Evolutionary conservation across 2,329 filamentous ascomycete species (phyloP).

Genomic region (Lomentospora prolificans): DNA sequence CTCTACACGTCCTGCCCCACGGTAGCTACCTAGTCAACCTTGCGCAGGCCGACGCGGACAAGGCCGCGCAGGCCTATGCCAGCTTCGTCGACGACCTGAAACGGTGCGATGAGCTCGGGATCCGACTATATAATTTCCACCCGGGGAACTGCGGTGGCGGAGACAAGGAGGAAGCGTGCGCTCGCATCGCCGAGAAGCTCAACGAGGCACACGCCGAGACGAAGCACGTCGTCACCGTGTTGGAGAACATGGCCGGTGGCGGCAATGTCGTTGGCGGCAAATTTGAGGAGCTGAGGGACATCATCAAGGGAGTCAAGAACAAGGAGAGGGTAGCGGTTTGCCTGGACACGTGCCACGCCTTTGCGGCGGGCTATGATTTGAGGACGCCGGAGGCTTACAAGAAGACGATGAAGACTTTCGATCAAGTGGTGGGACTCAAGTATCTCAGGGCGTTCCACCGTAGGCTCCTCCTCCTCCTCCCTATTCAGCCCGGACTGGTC

Average conservation of each 20-base stretch:
- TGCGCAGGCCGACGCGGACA: conserved; percentile 69
- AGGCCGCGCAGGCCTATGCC: conserved; percentile 76
- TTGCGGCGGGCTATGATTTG: conserved; percentile 88
- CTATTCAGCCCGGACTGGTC: neutral
- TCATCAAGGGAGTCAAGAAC: conserved; percentile 70
- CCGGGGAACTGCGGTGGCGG: conserved; percentile 72
- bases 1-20: conserved; percentile 73
- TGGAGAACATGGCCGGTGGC: conserved; percentile 92
- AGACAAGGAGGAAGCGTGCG: conserved; percentile 58
- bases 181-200: conserved; percentile 69
- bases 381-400: conserved; percentile 64
- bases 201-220: conserved; percentile 75
- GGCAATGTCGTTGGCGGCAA: conserved; percentile 80
- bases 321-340: conserved; percentile 85
- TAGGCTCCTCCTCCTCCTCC: conserved; percentile 15
- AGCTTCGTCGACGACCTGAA: conserved; percentile 81
- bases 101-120: conserved; percentile 77
- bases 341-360: conserved; percentile 93
- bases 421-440: conserved; percentile 62
- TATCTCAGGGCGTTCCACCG: conserved; percentile 78
- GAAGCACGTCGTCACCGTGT: conserved; percentile 64
- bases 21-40: conserved; percentile 96
- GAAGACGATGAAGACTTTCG: conserved; percentile 65
- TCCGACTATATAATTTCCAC: conserved; percentile 95
- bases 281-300: conserved; percentile 78